Evolutionary conservation across 352 stramenopile species (phyloP).

Genomic region (Globisporangium lucens): DNA sequence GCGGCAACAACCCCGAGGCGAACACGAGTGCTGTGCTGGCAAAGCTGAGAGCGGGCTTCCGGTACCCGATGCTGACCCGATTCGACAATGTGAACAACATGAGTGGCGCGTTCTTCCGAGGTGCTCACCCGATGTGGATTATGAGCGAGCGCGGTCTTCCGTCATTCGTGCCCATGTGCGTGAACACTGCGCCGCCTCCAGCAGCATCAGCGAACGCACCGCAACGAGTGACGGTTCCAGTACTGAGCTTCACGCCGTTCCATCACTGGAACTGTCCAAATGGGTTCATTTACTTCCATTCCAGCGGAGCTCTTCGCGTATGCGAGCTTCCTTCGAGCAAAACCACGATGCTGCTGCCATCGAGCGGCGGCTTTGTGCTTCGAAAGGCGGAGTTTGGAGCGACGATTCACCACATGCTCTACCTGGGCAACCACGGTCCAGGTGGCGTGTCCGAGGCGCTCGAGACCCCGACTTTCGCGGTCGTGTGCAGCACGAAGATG

Average conservation of each 20-base stretch:
- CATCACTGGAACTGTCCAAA: constrained; percentile 88
- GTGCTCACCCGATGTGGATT: constrained; percentile 83
- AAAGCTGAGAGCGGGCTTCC: constrained; percentile 75
- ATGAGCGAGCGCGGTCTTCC: constrained; percentile 62
- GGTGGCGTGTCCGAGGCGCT: constrained; percentile 77
- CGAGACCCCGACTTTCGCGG: constrained; percentile 71
- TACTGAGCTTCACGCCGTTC: constrained; percentile 86
- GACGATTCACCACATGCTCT: constrained; percentile 80
- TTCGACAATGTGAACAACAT: constrained; percentile 86
- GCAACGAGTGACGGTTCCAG: constrained; percentile 61
- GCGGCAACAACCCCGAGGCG: constrained; percentile 43
- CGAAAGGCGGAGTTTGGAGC: constrained; percentile 75
- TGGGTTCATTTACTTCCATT: constrained; percentile 89
- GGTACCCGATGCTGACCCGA: constrained; percentile 82
- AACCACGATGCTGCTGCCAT: constrained; percentile 63
- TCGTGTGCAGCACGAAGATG: constrained; percentile 69
- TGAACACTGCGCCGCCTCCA: constrained; percentile 30
- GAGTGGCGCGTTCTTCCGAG: constrained; percentile 83
- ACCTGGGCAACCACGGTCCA: constrained; percentile 68
- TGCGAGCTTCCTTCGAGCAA: constrained; percentile 79
- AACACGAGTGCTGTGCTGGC: constrained; percentile 68
- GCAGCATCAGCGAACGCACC: constrained; percentile 21
- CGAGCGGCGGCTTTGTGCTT: constrained; percentile 71
- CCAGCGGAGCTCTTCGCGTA: constrained; percentile 66
- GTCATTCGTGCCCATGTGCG: constrained; percentile 74